Evolutionary conservation across 2,329 filamentous ascomycete species (phyloP).

Genomic region (Davidsoniella eucalypti): DNA sequence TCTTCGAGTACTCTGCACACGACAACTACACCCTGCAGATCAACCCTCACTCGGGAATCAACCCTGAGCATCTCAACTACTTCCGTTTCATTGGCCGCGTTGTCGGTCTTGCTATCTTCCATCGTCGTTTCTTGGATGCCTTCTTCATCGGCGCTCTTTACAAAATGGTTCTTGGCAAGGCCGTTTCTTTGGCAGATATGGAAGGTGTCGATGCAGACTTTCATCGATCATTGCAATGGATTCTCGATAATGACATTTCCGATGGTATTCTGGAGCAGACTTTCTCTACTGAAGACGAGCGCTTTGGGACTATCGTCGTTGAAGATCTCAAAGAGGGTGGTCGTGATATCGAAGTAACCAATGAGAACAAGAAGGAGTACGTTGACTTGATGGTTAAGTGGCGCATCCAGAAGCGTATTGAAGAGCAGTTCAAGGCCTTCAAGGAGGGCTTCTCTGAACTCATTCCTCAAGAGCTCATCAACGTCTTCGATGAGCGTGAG

Average conservation of each 20-base stretch:
- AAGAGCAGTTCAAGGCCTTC: constrained; percentile 96
- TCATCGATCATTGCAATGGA: constrained; percentile 92
- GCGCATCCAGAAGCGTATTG: constrained; percentile 96
- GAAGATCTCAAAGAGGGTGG: constrained; percentile 88
- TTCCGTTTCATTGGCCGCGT: constrained; percentile 99
- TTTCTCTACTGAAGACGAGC: constrained; percentile 92
- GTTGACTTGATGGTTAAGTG: constrained; percentile 97
- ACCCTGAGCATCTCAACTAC: constrained; percentile 97
- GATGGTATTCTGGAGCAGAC: constrained; percentile 88
- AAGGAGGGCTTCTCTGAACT: constrained; percentile 95
- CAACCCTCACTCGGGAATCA: constrained; percentile 97
- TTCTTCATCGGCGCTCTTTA: constrained; percentile 99
- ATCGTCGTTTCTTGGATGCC: constrained; percentile 88
- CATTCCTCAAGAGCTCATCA: constrained; percentile 89
- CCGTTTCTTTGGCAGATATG: constrained; percentile 86
- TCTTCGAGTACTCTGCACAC: constrained; percentile 98
- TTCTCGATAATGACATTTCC: constrained; percentile 89
- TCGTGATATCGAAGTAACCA: constrained; percentile 85
- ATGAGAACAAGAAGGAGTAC: constrained; percentile 98
- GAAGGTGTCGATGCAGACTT: constrained; percentile 97
- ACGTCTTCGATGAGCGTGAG: constrained; percentile 96
- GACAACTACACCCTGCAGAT: constrained; percentile 99
- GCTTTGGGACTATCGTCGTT: constrained; percentile 85
- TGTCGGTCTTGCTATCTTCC: constrained; percentile 93
- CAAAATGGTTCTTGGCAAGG: constrained; percentile 97